phyloP scores from a whole-genome alignment of 495 filamentous ascomycete species.

The Penicillium chermesinum region DNA sequence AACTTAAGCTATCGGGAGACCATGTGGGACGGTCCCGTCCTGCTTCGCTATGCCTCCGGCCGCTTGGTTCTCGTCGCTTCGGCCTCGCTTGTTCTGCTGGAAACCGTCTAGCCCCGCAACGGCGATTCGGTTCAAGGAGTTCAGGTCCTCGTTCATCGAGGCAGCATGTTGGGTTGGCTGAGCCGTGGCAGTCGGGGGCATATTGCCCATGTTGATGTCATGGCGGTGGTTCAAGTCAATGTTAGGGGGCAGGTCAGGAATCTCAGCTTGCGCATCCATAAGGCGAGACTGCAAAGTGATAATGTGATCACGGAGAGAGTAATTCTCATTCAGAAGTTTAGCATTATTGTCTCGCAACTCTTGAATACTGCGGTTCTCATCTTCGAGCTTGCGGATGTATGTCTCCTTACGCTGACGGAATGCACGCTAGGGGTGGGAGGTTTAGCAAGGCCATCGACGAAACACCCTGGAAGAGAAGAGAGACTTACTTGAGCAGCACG shows the following conservation, averaged over 20 bases:
- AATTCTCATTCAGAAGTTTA: conserved; percentile 77
- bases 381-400: conserved; percentile 95
- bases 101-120: conserved; percentile 40
- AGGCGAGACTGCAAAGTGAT: conserved; percentile 86
- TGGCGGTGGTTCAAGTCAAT: conserved; percentile 47
- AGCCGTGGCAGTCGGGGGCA: conserved; percentile 6
- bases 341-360: conserved; percentile 67
- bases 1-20: conserved; percentile 24
- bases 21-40: conserved; percentile 20
- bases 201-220: conserved; percentile 24
- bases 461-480: not conserved
- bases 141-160: conserved; percentile 38
- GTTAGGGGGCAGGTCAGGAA: conserved; percentile 71
- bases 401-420: conserved; percentile 97
- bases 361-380: conserved; percentile 74
- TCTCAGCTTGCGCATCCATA: conserved; percentile 74
- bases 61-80: conserved; percentile 28
- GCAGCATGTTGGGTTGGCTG: conserved; percentile 27
- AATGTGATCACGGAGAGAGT: conserved; percentile 83
- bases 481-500: conserved; percentile 84
- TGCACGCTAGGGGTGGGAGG: conserved; percentile 69
- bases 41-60: conserved; percentile 29
- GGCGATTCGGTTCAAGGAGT: conserved; percentile 43
- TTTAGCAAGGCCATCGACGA: conserved; percentile 2
- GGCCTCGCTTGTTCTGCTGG: conserved; percentile 30